These are phyloP conservation scores for Botryotinia calthae DNA, from an alignment of 2,329 filamentous ascomycete genomes.

Conservation along the genomic window DNA sequence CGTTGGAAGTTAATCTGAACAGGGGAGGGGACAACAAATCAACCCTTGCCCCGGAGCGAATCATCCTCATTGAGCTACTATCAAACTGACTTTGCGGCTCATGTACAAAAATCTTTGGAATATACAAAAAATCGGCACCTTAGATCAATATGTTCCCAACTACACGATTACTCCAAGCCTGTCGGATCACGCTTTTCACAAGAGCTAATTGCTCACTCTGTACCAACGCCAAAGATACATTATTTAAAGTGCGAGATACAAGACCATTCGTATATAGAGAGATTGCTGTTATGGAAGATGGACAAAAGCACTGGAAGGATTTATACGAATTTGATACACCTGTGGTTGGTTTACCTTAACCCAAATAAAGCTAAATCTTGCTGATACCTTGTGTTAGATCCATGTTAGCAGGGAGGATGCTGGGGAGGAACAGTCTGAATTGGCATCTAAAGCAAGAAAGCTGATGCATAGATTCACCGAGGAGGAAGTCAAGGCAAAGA, in stretches of 20 bases:
- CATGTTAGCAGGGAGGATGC: conserved; percentile 56
- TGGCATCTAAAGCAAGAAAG: conserved; percentile 52
- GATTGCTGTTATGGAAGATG: conserved; percentile 64
- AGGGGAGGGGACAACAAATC: neutral
- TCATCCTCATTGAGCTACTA: neutral
- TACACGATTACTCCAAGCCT: conserved; percentile 48
- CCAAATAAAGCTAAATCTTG: neutral
- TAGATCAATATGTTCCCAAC: conserved; percentile 50
- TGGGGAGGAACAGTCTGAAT: conserved; percentile 49
- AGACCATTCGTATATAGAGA: conserved; percentile 68
- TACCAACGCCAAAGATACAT: conserved; percentile 62
- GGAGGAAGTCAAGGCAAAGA: conserved; percentile 63
- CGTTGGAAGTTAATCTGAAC: neutral
- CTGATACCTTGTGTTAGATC: conserved; percentile 42
- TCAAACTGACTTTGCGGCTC: neutral
- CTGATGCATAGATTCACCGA: conserved; percentile 75
- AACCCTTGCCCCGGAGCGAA: neutral
- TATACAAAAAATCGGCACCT: neutral
- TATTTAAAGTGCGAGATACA: conserved; percentile 65
- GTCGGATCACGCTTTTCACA: conserved; percentile 73
- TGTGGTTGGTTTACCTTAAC: conserved; percentile 51
- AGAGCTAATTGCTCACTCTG: conserved; percentile 71
- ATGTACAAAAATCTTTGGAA: neutral
- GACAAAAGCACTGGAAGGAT: conserved; percentile 64
- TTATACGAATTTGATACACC: conserved; percentile 81